Percentiles rank a stretch among this genome's conserved stretches.
These are phyloP conservation scores for Podaxis sp. DNA, from an alignment of 768 basidiomycete species.

Conservation along the genomic window DNA sequence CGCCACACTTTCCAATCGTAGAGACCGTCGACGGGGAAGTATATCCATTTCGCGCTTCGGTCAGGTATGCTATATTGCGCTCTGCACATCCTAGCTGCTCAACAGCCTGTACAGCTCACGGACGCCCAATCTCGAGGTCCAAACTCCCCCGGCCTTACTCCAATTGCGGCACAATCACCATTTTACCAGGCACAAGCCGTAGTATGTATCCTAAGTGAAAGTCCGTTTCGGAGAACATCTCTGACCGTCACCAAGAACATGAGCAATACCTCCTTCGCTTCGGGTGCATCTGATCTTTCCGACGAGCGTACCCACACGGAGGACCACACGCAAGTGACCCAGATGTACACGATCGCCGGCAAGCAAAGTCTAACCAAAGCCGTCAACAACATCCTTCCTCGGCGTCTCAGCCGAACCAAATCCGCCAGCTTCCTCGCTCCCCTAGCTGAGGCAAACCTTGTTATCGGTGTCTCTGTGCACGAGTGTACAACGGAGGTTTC, in stretches of 20 bases:
- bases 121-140: conserved; percentile 1
- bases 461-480: conserved; percentile 11
- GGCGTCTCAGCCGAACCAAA: conserved; percentile 9
- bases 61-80: background rate
- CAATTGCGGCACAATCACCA: conserved; percentile 6
- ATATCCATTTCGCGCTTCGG: conserved; percentile 15
- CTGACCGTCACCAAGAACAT: conserved; percentile 5
- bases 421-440: conserved; percentile 5
- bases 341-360: conserved; percentile 6
- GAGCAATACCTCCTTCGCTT: conserved; percentile 10
- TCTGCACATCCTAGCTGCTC: background rate
- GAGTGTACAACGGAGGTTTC: conserved; percentile 9
- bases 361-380: conserved; percentile 12
- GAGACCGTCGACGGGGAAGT: conserved; percentile 6
- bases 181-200: conserved; percentile 13
- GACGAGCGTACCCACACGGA: conserved; percentile 7
- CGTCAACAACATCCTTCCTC: conserved; percentile 8
- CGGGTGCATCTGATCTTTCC: conserved; percentile 9
- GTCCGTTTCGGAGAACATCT: background rate
- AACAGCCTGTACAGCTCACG: background rate
- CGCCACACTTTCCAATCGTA: background rate
- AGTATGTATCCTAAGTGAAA: background rate
- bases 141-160: background rate
- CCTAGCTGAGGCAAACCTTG: conserved; percentile 5
- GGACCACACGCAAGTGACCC: conserved; percentile 4